Percentiles rank a stretch among this genome's conserved stretches.
Conservation (phyloP, 1,284 basidiomycete genomes). For the Puccinia hordei region DNA sequence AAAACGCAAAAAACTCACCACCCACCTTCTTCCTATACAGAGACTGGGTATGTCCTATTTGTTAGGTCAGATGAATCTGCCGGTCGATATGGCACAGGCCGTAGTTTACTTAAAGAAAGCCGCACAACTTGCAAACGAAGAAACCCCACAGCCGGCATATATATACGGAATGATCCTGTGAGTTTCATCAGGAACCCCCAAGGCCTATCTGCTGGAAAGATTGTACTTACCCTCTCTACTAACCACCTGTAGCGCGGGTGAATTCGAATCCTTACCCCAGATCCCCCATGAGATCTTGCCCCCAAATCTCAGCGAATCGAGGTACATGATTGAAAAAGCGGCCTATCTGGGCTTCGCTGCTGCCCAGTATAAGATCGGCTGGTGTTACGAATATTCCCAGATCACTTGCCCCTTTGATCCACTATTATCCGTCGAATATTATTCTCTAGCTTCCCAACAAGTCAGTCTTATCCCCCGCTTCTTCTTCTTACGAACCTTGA, state of each 20-base stretch:
- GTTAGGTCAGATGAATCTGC: constrained; percentile 77
- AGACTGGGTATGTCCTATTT: constrained; percentile 87
- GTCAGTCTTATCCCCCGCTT: too few species aligned
- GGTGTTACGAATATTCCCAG: constrained; percentile 86
- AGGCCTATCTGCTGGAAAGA: constrained; percentile 64
- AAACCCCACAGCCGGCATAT: constrained; percentile 82
- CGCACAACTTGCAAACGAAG: constrained; percentile 69
- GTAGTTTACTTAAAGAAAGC: constrained; percentile 75
- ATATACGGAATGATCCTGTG: constrained; percentile 75
- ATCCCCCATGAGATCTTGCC: constrained; percentile 65
- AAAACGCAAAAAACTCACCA: too few species aligned
- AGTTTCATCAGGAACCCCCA: constrained; percentile 64
- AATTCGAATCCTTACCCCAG: constrained; percentile 56
- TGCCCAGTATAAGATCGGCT: constrained; percentile 90
- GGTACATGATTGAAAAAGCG: constrained; percentile 69
- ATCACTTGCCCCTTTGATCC: constrained; percentile 85
- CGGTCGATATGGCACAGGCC: constrained; percentile 66
- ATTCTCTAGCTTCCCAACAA: constrained; percentile 76
- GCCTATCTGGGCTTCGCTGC: constrained; percentile 83
- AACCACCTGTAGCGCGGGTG: constrained; percentile 57
- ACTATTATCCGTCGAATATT: constrained; percentile 86
- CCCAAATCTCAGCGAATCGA: constrained; percentile 50
- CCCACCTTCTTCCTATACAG: constrained; percentile 60
- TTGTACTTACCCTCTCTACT: constrained; percentile 52
- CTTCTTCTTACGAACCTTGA: not conserved